phyloP scores from a whole-genome alignment of 2,329 filamentous ascomycete species.

The Ceratocystis ficicola region DNA sequence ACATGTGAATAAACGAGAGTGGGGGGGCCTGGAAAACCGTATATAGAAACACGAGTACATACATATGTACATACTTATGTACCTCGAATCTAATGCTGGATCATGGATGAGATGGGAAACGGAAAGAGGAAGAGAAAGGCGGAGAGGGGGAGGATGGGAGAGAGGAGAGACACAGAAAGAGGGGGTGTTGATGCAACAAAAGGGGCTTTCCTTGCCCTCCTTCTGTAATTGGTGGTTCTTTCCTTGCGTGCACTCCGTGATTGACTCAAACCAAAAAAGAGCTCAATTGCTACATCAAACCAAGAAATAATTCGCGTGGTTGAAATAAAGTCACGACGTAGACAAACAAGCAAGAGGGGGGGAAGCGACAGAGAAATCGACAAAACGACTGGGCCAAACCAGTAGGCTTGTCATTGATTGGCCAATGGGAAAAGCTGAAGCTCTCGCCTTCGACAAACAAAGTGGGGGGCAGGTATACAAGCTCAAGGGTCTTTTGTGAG shows the following conservation, averaged over 20 bases:
- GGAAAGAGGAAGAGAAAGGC: background rate
- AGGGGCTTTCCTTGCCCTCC: background rate
- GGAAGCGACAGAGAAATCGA: background rate
- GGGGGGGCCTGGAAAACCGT: background rate
- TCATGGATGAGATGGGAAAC: background rate
- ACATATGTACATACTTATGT: conserved; percentile 3
- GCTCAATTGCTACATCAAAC: background rate
- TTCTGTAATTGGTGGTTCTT: background rate
- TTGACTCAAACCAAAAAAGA: background rate
- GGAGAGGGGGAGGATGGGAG: background rate
- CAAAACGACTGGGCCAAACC: background rate
- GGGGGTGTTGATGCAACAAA: conserved; percentile 9
- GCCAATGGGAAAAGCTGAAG: conserved; percentile 4
- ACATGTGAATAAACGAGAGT: background rate
- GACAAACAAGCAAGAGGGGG: conserved; percentile 7
- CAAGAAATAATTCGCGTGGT: conserved; percentile 1
- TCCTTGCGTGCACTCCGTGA: background rate
- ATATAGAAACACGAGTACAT: background rate
- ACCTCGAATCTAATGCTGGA: background rate
- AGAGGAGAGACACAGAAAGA: background rate
- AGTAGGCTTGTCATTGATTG: background rate
- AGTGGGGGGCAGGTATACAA: conserved; percentile 1
- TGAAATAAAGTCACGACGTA: conserved; percentile 4
- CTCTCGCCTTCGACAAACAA: background rate
- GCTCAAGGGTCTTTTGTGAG: background rate